Evolutionary conservation across 2,329 filamentous ascomycete genomes (phyloP).

Genomic region (Fusarium sp.): DNA sequence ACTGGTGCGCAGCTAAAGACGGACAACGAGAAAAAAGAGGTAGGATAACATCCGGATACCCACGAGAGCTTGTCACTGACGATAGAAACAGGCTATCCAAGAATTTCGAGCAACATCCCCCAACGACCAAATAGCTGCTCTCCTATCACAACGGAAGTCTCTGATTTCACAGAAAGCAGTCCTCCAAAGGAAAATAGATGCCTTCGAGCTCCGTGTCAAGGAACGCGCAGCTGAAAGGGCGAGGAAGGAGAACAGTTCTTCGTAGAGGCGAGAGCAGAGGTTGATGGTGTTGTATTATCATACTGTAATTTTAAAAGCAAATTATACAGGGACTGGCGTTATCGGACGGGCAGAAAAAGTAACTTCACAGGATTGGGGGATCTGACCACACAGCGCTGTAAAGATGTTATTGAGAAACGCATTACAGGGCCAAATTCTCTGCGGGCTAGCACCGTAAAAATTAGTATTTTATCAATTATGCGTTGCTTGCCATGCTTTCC

Average conservation of each 20-base stretch:
- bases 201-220: slow-evolving; percentile 56
- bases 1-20: slow-evolving; percentile 65
- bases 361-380: neutral
- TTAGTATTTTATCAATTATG: slow-evolving; percentile 29
- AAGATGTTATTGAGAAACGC: neutral
- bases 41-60: slow-evolving; percentile 37
- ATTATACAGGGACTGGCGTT: slow-evolving; percentile 27
- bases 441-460: neutral
- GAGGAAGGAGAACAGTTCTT: slow-evolving; percentile 34
- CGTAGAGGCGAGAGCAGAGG: neutral
- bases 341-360: neutral
- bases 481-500: slow-evolving; percentile 30
- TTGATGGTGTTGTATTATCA: slow-evolving; percentile 20
- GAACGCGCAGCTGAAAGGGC: slow-evolving; percentile 53
- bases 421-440: neutral
- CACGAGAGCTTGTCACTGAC: neutral
- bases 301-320: slow-evolving; percentile 28
- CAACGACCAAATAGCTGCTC: slow-evolving; percentile 60
- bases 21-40: slow-evolving; percentile 61
- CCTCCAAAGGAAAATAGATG: slow-evolving; percentile 59
- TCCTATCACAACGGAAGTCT: slow-evolving; percentile 58
- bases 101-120: slow-evolving; percentile 57
- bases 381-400: neutral
- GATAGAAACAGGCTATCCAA: slow-evolving; percentile 49
- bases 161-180: slow-evolving; percentile 56